Conservation (phyloP, 2,329 filamentous ascomycete genomes). For the Venturia effusa region DNA sequence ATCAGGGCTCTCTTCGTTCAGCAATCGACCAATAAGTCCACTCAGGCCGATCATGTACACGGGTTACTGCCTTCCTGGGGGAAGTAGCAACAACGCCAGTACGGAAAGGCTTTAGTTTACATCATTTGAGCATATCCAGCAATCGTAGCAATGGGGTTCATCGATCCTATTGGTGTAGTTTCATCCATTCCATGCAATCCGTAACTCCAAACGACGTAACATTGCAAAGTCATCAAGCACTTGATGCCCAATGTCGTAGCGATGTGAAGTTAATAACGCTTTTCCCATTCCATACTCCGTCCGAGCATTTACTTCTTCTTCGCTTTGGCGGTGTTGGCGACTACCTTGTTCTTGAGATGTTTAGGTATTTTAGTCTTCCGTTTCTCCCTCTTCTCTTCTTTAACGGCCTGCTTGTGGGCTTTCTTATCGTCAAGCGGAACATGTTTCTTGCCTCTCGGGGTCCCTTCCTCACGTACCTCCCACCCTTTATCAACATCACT, state of each 20-base stretch:
- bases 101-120: background rate
- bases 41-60: background rate
- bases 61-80: background rate
- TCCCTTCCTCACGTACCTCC: constrained; percentile 48
- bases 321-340: constrained; percentile 31
- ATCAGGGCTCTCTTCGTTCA: constrained; percentile 12
- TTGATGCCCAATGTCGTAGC: background rate
- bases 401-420: constrained; percentile 80
- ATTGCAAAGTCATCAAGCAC: background rate
- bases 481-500: constrained; percentile 35
- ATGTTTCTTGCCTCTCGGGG: constrained; percentile 69
- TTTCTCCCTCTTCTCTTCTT: constrained; percentile 91
- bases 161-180: background rate
- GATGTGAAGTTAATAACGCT: background rate
- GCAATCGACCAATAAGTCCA: background rate
- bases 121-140: background rate
- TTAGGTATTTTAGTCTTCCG: constrained; percentile 94
- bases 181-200: background rate
- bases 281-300: background rate
- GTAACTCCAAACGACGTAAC: background rate
- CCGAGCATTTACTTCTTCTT: background rate
- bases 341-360: constrained; percentile 81
- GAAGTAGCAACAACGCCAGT: background rate
- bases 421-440: constrained; percentile 85
- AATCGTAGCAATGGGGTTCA: background rate